Conservation (phyloP, 495 filamentous ascomycete genomes). For the Hypoxylon intermedium region DNA sequence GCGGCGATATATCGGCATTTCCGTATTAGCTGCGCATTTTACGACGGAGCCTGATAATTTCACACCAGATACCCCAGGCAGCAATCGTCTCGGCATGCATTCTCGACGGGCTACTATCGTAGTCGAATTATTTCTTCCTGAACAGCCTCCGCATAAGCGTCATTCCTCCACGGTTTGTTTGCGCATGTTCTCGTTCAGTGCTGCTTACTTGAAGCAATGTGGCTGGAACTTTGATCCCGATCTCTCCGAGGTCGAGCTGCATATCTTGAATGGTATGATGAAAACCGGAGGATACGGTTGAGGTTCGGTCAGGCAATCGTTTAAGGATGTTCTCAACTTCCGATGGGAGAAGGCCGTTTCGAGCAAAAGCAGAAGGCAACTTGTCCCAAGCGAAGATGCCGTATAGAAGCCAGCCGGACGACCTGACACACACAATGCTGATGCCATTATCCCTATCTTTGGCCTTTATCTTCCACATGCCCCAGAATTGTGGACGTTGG, state of each 20-base stretch:
- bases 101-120: too few species aligned
- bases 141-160: conserved; percentile 10
- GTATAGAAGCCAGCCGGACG: conserved; percentile 29
- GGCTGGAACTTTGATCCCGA: conserved; percentile 7
- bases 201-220: conserved; percentile 20
- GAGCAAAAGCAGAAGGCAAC: conserved; percentile 15
- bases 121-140: too few species aligned
- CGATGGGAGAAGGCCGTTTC: conserved; percentile 23
- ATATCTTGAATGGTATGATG: conserved; percentile 14
- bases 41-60: too few species aligned
- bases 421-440: conserved; percentile 30
- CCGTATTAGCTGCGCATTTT: too few species aligned
- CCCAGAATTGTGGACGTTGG: conserved; percentile 33
- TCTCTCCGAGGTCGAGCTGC: conserved; percentile 9
- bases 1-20: too few species aligned
- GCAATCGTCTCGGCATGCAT: too few species aligned
- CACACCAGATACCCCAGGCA: too few species aligned
- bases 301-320: conserved; percentile 16
- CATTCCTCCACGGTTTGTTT: not conserved
- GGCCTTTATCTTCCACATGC: conserved; percentile 25
- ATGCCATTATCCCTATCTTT: conserved; percentile 20
- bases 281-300: conserved; percentile 8
- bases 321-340: conserved; percentile 27
- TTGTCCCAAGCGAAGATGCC: conserved; percentile 28
- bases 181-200: not conserved